Conservation (phyloP, 2,329 filamentous ascomycete genomes). For the Aspergillus sp. region DNA sequence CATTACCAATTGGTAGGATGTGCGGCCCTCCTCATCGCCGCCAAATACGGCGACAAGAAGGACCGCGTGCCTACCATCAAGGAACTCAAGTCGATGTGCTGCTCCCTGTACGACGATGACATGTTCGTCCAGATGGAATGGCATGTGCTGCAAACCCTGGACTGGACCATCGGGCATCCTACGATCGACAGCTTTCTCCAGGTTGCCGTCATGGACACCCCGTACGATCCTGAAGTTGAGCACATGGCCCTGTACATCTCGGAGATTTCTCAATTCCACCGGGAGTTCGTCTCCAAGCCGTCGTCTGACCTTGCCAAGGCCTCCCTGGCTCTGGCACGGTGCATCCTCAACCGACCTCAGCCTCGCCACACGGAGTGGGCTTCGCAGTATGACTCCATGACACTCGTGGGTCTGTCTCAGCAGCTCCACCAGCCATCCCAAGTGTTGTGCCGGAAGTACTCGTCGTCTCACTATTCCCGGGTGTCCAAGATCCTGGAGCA, state of each 20-base stretch:
- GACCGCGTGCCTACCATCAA: conserved; percentile 96
- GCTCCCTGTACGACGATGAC: conserved; percentile 94
- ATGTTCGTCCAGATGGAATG: conserved; percentile 99
- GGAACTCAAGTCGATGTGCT: conserved; percentile 99
- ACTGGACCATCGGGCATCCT: conserved; percentile 94
- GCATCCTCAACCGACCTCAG: conserved; percentile 79
- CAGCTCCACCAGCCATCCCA: conserved; percentile 66
- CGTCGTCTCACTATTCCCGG: conserved; percentile 62
- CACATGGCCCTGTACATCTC: conserved; percentile 93
- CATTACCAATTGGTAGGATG: conserved; percentile 98
- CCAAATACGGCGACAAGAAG: conserved; percentile 99
- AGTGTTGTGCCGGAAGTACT: conserved; percentile 68
- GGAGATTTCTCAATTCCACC: conserved; percentile 93
- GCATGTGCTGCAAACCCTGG: conserved; percentile 96
- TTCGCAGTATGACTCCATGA: conserved; percentile 51
- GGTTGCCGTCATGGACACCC: conserved; percentile 73
- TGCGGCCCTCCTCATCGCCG: conserved; percentile 89
- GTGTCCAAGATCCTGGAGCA: conserved; percentile 65
- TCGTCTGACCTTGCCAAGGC: conserved; percentile 89
- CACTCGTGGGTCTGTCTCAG: conserved; percentile 62
- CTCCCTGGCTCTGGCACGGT: conserved; percentile 80
- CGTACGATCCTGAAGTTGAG: conserved; percentile 82
- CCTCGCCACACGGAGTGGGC: conserved; percentile 74
- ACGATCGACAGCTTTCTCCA: conserved; percentile 94
- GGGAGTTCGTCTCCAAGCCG: conserved; percentile 90